phyloP scores from a whole-genome alignment of 78 protist species.

The Dictyostelium intermedium region DNA sequence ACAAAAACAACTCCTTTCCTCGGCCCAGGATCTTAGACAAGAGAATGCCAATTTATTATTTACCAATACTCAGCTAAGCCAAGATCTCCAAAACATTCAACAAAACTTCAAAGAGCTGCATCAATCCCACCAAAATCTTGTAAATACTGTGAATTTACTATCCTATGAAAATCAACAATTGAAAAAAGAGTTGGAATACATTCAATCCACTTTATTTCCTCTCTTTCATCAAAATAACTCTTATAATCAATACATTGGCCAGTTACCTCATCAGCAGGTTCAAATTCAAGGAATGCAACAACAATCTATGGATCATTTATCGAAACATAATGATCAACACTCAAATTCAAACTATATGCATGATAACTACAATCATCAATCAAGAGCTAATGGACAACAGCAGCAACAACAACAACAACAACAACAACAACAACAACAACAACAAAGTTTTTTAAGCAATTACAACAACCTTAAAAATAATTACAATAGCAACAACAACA shows the following conservation, averaged over 20 bases:
- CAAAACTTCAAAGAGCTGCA: constrained; percentile 10
- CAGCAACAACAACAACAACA: neutral
- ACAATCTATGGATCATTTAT: neutral
- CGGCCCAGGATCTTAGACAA: constrained; percentile 26
- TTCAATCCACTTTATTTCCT: neutral
- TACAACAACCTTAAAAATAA: neutral
- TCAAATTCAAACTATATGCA: too few species aligned
- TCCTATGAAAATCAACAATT: constrained; percentile 15
- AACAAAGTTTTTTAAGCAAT: neutral
- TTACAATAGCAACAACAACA: neutral
- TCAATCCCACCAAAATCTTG: neutral
- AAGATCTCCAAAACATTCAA: neutral
- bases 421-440: neutral
- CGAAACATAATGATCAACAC: neutral
- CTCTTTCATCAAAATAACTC: neutral
- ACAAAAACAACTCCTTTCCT: constrained; percentile 36
- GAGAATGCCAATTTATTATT: constrained; percentile 13
- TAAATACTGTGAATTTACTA: neutral
- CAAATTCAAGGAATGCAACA: neutral
- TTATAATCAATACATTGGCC: neutral
- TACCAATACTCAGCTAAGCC: neutral
- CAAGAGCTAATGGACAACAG: neutral
- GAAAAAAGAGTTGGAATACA: constrained; percentile 32
- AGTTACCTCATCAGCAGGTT: neutral
- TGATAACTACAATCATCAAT: too few species aligned